Evolutionary conservation across 1,284 basidiomycete species (phyloP).

Genomic region (Cryptococcus floricola): DNA sequence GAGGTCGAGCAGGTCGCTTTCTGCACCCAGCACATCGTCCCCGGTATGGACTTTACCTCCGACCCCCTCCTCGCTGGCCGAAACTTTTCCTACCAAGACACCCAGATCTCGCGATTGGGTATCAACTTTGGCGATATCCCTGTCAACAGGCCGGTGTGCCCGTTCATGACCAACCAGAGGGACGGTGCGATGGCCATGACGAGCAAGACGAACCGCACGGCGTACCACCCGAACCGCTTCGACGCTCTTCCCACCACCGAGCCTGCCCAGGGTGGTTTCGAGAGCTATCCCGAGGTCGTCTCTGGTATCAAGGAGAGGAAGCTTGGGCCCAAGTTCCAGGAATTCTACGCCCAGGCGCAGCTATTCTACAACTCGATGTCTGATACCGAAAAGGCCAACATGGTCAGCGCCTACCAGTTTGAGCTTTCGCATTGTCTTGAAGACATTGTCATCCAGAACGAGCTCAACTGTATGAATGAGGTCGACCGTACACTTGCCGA

Average conservation of each 20-base stretch:
- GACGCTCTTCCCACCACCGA: constrained; percentile 48
- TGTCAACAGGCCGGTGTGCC: constrained; percentile 76
- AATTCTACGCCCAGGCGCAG: constrained; percentile 48
- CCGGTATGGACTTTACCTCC: constrained; percentile 73
- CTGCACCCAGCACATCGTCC: constrained; percentile 74
- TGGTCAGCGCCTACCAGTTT: constrained; percentile 65
- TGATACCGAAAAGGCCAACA: constrained; percentile 62
- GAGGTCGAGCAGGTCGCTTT: constrained; percentile 78
- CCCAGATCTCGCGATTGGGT: constrained; percentile 68
- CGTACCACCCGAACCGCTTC: constrained; percentile 63
- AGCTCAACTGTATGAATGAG: constrained; percentile 61
- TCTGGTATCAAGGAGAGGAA: constrained; percentile 65
- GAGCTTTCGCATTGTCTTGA: constrained; percentile 77
- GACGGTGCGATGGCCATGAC: constrained; percentile 65
- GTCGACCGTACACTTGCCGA: constrained; percentile 66
- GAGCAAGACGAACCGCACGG: constrained; percentile 63
- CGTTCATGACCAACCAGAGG: constrained; percentile 67
- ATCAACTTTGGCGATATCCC: constrained; percentile 59
- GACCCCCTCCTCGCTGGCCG: constrained; percentile 78
- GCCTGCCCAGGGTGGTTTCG: constrained; percentile 58
- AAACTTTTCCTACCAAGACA: constrained; percentile 80
- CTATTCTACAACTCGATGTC: constrained; percentile 73
- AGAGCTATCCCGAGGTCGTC: constrained; percentile 48
- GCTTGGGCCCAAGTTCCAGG: constrained; percentile 65
- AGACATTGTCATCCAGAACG: constrained; percentile 62